A percentile compares a stretch with the other conserved stretches of the same genome.
phyloP scores from a whole-genome alignment of 352 stramenopile species.

The Phytophthora tentaculata region DNA sequence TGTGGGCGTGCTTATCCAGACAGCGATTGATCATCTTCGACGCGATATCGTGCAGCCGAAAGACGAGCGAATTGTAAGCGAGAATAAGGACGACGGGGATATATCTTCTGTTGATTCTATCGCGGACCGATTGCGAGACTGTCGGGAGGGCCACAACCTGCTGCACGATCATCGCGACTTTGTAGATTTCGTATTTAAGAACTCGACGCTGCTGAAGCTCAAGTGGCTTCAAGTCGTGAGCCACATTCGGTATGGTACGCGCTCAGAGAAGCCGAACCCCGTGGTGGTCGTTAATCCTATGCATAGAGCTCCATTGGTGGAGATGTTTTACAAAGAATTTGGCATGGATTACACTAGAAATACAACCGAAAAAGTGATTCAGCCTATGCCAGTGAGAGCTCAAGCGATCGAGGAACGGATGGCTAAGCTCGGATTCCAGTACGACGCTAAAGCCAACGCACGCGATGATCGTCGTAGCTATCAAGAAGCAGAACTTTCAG shows the following conservation, averaged over 20 bases:
- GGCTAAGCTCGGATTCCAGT: slow-evolving; percentile 50
- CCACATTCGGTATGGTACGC: slow-evolving; percentile 44
- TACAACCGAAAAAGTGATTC: slow-evolving; percentile 1
- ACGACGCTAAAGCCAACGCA: slow-evolving; percentile 28
- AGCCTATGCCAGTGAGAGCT: slow-evolving; percentile 48
- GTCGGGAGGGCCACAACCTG: slow-evolving; percentile 38
- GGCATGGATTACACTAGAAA: slow-evolving; percentile 10
- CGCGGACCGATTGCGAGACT: slow-evolving; percentile 47
- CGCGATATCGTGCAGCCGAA: slow-evolving; percentile 24
- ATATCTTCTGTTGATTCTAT: slow-evolving; percentile 43
- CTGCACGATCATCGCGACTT: slow-evolving; percentile 53
- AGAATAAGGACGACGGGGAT: neutral
- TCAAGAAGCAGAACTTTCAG: slow-evolving; percentile 1
- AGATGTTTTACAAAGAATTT: slow-evolving; percentile 56
- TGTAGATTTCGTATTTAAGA: slow-evolving; percentile 70
- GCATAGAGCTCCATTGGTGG: slow-evolving; percentile 12
- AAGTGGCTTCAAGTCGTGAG: slow-evolving; percentile 66
- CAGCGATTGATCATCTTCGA: slow-evolving; percentile 41
- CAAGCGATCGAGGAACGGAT: slow-evolving; percentile 49
- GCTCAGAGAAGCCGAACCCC: neutral
- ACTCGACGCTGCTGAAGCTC: slow-evolving; percentile 46
- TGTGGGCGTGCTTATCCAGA: slow-evolving; percentile 35
- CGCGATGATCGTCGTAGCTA: neutral
- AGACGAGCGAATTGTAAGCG: neutral
- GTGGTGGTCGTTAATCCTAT: neutral